phyloP scores from a whole-genome alignment of 176 grass and related monocot species.

The Oryza officinalis region DNA sequence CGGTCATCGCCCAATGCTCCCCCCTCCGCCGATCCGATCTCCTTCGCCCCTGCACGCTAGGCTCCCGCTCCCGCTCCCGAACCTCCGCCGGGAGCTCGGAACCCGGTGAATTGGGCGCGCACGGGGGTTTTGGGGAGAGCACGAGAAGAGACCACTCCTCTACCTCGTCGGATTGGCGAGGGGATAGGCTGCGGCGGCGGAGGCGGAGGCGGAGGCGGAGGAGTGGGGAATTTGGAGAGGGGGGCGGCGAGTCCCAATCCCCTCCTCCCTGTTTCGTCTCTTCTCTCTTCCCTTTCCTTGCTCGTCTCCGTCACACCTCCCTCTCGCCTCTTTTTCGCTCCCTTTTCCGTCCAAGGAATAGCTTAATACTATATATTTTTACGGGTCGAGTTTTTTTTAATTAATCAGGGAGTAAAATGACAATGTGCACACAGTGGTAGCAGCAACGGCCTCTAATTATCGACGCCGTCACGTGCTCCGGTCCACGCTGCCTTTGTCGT shows the following conservation, averaged over 20 bases:
- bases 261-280: slow-evolving; percentile 36
- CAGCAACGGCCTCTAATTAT: slow-evolving; percentile 16
- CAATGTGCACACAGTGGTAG: neutral
- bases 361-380: slow-evolving; percentile 10
- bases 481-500: neutral
- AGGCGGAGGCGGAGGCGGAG: neutral
- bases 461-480: slow-evolving; percentile 7
- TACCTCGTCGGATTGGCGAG: neutral
- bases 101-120: slow-evolving; percentile 27
- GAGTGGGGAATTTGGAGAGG: slow-evolving; percentile 45
- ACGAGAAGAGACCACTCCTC: neutral
- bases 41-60: neutral
- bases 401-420: neutral
- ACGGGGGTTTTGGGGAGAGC: slow-evolving; percentile 22
- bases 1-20: slow-evolving; percentile 49
- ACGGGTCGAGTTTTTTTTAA: neutral
- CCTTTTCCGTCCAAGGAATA: slow-evolving; percentile 25
- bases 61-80: neutral
- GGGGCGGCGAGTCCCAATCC: slow-evolving; percentile 55
- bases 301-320: slow-evolving; percentile 49
- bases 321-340: slow-evolving; percentile 25
- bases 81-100: slow-evolving; percentile 28
- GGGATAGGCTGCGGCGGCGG: neutral
- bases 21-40: slow-evolving; percentile 44
- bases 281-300: slow-evolving; percentile 25